Evolutionary conservation across 495 filamentous ascomycete genomes (phyloP).

Genomic region (Penicillium ochrochloron): DNA sequence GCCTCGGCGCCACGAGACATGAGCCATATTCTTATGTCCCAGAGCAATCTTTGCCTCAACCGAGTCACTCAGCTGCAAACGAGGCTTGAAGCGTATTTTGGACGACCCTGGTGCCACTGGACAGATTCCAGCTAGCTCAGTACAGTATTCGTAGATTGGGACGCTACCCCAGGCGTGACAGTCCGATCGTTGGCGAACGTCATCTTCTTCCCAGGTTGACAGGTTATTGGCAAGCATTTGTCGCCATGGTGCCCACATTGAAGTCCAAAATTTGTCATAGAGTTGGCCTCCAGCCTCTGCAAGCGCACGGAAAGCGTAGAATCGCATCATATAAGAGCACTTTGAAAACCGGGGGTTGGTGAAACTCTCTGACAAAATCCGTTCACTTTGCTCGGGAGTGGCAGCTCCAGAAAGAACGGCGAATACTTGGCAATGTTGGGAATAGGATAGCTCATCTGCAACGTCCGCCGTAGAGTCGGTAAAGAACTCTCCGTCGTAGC

Average conservation of each 20-base stretch:
- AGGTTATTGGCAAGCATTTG: slow-evolving; percentile 42
- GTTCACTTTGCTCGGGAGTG: slow-evolving; percentile 10
- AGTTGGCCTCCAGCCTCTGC: slow-evolving; percentile 28
- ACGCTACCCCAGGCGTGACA: slow-evolving; percentile 51
- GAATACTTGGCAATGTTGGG: slow-evolving; percentile 35
- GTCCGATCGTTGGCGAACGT: slow-evolving; percentile 44
- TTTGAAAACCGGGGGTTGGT: slow-evolving; percentile 34
- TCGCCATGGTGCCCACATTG: slow-evolving; percentile 39
- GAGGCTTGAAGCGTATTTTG: slow-evolving; percentile 38
- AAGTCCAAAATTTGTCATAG: slow-evolving; percentile 36
- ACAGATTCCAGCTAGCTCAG: slow-evolving; percentile 39
- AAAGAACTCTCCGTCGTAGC: slow-evolving; percentile 20
- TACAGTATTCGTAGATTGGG: slow-evolving; percentile 46
- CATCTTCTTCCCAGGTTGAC: slow-evolving; percentile 48
- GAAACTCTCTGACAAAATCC: slow-evolving; percentile 37
- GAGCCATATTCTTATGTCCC: slow-evolving; percentile 36
- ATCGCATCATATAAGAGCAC: slow-evolving; percentile 47
- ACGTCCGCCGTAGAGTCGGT: slow-evolving; percentile 25
- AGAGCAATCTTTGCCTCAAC: slow-evolving; percentile 37
- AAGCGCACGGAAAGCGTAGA: slow-evolving; percentile 44
- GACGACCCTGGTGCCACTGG: slow-evolving; percentile 29
- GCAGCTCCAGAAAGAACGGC: slow-evolving; percentile 31
- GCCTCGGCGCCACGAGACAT: slow-evolving; percentile 29
- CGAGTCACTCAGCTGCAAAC: slow-evolving; percentile 28
- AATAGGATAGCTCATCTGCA: slow-evolving; percentile 30